A percentile compares a stretch with the other conserved stretches of the same genome.
phyloP scores from a whole-genome alignment of 306 rosid species.

The Prunus padus region DNA sequence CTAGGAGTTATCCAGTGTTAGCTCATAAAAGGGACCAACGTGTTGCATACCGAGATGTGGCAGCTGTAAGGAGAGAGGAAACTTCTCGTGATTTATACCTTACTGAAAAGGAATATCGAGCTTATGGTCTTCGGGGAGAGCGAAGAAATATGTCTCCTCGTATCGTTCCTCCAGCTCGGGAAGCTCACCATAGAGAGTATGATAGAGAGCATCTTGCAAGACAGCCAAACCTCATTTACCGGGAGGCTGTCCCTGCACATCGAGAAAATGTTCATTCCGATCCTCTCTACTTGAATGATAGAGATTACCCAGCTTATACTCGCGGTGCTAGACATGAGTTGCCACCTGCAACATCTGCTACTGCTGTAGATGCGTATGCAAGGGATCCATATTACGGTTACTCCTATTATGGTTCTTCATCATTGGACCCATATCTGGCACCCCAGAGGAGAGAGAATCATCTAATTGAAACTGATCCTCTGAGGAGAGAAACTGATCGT shows the following conservation, averaged over 20 bases:
- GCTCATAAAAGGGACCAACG: constrained; percentile 48
- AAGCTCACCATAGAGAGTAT: constrained; percentile 45
- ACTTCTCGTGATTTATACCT: constrained; percentile 45
- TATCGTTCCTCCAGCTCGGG: constrained; percentile 24
- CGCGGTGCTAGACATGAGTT: no score
- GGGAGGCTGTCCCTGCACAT: constrained; percentile 36
- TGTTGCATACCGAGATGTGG: constrained; percentile 25
- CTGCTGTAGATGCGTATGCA: constrained; percentile 21
- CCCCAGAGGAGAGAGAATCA: constrained; percentile 35
- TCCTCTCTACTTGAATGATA: no score
- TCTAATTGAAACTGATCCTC: constrained; percentile 8
- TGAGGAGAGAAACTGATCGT: constrained; percentile 40
- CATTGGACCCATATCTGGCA: constrained; percentile 43
- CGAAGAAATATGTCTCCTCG: constrained; percentile 42
- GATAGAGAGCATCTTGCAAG: constrained; percentile 45
- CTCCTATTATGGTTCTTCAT: constrained; percentile 34
- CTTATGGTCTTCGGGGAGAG: constrained; percentile 60
- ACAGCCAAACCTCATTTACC: constrained; percentile 34
- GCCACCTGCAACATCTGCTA: no score
- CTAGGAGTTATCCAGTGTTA: constrained; percentile 28
- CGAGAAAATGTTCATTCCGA: no score
- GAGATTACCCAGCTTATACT: no score
- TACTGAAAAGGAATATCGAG: constrained; percentile 56
- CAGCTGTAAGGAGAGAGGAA: constrained; percentile 40
- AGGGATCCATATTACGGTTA: constrained; percentile 40